Base-by-base conservation (phyloP, 2,329 filamentous ascomycete genomes). In the Sphaerulina musiva region DNA sequence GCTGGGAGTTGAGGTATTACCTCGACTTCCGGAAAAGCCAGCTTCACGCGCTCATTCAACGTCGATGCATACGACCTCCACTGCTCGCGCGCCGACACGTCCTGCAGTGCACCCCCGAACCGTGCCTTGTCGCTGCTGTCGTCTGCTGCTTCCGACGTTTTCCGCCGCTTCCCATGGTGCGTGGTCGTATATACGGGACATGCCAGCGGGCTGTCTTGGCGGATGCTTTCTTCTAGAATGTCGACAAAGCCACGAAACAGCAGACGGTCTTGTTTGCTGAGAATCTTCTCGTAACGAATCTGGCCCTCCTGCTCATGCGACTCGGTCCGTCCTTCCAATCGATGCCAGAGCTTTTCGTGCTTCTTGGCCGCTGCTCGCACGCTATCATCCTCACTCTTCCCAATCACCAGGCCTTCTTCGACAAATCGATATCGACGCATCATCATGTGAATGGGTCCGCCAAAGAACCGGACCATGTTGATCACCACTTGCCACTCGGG, bases 341-440 rank as follows among this genome's bases (percentile, higher is more conserved):
- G 63, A 50, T 70, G 63, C 68, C 67, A 71, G 9, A 70, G 64
- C 62, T 71, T 70, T 41, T 62, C 48, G 46, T 69, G 58, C n/a
- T 51, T 40, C 9, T 63, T 55, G 10, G 65, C 62, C 51, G 60
- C 54, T 1, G 59, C 32, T 5, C 67, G 58, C 7, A 69, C 60
- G 1, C 48, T 41, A 6, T 58, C 58, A 5, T 59, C 63, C 48
- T 70, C 68, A 2, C 55, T 40, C 23, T 53, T 60, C 32, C 68
- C 68, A 14, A 71, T 58, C 2, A 56, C 61, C 31, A 69, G 48
- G 5, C 57, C 64, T 29, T 71, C 69, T 57, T 71, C 69, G 11
- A 69, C 64, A 49, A 66, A 70, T 3, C 69, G 63, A 55, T 70
- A 70, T 4, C 68, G 57, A 14, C 68, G 60, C 66, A 66, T 70